Evolutionary conservation across 2,329 filamentous ascomycete genomes (phyloP).

Genomic region (Cladosporium sp.): DNA sequence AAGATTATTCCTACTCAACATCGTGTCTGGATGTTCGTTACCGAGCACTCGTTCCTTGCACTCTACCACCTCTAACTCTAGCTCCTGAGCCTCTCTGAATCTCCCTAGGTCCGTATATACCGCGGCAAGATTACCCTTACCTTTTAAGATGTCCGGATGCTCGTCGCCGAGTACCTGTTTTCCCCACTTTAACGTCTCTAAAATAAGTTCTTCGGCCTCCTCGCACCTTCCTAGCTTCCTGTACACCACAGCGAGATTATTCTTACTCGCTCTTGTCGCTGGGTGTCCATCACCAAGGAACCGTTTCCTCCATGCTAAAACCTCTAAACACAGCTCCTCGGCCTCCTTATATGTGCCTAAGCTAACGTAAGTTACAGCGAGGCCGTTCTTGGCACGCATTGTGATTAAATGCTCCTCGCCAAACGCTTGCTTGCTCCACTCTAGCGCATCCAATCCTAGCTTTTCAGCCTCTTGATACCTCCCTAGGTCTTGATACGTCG

Average conservation of each 20-base stretch:
- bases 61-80: neutral
- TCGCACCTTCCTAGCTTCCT: neutral
- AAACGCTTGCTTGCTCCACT: neutral
- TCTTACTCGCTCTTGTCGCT: neutral
- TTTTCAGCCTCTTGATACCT: constrained; percentile 13
- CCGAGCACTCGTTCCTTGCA: neutral
- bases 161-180: constrained; percentile 11
- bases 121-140: constrained; percentile 9
- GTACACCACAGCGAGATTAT: neutral
- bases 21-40: neutral
- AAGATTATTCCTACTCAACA: neutral
- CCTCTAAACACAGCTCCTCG: constrained; percentile 7
- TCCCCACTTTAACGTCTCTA: neutral
- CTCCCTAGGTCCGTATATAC: neutral
- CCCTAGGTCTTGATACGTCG: constrained; percentile 12
- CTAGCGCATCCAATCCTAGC: neutral
- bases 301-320: neutral
- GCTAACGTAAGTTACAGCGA: neutral
- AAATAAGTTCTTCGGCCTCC: neutral
- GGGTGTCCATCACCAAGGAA: neutral
- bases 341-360: constrained; percentile 10
- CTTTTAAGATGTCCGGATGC: constrained; percentile 10
- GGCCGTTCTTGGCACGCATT: neutral
- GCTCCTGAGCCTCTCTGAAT: neutral
- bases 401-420: neutral